A percentile compares a stretch with the other conserved stretches of the same genome.
phyloP scores from a whole-genome alignment of 2,329 filamentous ascomycete species.

The Thermomyces lanuginosus region DNA sequence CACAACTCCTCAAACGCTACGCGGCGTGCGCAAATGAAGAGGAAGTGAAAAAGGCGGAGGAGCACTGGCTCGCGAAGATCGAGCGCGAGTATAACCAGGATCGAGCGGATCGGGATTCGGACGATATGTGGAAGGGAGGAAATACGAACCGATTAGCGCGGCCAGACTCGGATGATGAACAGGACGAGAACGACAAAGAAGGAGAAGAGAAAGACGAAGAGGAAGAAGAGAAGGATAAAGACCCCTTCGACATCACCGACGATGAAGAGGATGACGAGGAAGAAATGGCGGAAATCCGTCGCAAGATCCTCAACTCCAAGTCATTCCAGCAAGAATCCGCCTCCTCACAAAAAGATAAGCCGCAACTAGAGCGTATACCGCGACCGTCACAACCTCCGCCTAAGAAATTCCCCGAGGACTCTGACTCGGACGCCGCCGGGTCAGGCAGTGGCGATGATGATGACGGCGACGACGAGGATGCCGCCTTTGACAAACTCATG shows the following conservation, averaged over 20 bases:
- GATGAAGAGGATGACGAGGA: conserved; percentile 70
- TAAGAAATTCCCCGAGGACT: conserved; percentile 40
- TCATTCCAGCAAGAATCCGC: conserved; percentile 57
- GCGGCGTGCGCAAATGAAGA: conserved; percentile 68
- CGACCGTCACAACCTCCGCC: too few species aligned
- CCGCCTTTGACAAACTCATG: conserved; percentile 86
- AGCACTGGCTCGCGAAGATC: conserved; percentile 74
- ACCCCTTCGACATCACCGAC: conserved; percentile 63
- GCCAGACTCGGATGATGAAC: conserved; percentile 37
- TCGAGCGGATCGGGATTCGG: conserved; percentile 47
- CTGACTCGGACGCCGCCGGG: conserved; percentile 50
- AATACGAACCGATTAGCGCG: conserved; percentile 58
- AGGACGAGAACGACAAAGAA: conserved; percentile 26
- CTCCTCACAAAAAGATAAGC: conserved; percentile 28
- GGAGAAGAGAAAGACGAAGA: conserved; percentile 31
- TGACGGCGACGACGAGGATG: conserved; percentile 35
- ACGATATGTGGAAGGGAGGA: conserved; percentile 78
- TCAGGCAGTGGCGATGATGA: conserved; percentile 49
- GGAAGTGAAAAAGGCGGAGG: conserved; percentile 67
- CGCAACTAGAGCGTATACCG: conserved; percentile 44
- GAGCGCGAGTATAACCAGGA: conserved; percentile 79
- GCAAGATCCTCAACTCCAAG: conserved; percentile 80
- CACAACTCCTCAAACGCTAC: conserved; percentile 64
- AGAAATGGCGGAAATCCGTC: conserved; percentile 82
- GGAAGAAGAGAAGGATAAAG: conserved; percentile 36